phyloP scores from a whole-genome alignment of 176 grass and related monocot genomes.

The Saccharum spontaneum region DNA sequence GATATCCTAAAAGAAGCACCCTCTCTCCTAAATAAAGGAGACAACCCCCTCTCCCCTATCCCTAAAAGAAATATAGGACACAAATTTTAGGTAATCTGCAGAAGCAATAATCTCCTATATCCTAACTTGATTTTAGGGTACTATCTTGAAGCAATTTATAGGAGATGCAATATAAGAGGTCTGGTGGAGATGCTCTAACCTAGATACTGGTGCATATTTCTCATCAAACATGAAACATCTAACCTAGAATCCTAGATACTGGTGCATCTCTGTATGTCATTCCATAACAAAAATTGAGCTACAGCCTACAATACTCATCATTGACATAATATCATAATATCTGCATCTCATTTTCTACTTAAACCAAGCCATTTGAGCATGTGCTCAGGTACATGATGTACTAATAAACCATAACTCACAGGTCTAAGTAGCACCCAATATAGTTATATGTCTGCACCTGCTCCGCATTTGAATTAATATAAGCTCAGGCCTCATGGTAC shows the following conservation, averaged over 20 bases:
- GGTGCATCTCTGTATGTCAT: neutral
- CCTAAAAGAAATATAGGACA: too few relatives aligned
- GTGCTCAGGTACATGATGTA: neutral
- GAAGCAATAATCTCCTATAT: too few relatives aligned
- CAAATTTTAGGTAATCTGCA: too few relatives aligned
- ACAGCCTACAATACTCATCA: neutral
- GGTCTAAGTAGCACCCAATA: neutral
- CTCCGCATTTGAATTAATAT: neutral
- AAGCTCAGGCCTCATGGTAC: neutral
- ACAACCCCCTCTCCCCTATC: too few relatives aligned
- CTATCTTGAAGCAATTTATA: too few relatives aligned
- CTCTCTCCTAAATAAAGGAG: too few relatives aligned
- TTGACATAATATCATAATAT: neutral
- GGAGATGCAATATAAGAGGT: too few relatives aligned
- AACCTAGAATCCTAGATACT: neutral
- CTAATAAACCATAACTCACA: neutral
- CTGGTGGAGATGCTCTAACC: neutral
- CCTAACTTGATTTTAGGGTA: too few relatives aligned
- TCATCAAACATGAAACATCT: slow-evolving; percentile 9
- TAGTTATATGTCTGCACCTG: neutral
- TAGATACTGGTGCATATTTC: neutral
- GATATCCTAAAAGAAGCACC: neutral
- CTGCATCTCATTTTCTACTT: neutral
- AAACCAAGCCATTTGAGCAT: neutral
- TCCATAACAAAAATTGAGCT: neutral